Base-by-base conservation (phyloP, 2,329 filamentous ascomycete genomes). In the Cladorrhinum sp. region DNA sequence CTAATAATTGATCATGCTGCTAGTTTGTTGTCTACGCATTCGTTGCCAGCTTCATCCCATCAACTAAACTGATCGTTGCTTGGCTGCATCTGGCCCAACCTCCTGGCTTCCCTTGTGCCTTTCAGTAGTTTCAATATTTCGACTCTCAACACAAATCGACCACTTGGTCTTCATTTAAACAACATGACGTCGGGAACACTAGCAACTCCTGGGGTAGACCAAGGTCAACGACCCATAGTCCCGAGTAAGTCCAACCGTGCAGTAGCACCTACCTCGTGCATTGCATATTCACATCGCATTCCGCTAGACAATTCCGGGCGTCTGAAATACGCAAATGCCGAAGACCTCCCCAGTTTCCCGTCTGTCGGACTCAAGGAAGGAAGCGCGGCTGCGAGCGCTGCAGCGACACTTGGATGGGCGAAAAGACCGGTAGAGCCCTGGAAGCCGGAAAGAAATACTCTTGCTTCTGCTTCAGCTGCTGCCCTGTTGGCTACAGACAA, bases 311-410 rank as follows among this genome's bases (percentile, higher is more conserved):
- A 67, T 23, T 72, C 75, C 38, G 79, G 78, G 50, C 77, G 76
- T 57, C 77, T 92, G 62, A 89, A 86, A 73, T 90, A 92, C 78
- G 90, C 90, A 62, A 82, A 85, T 68, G 84, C 89, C 49, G 80
- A 85, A 69, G 86, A 90, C 67, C 82, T 95, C 22, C 91, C 91
- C 38, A 90, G 88, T 69, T 93, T 82, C 68, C 90, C 91, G 12
- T 86, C 88, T 9, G 73, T 80, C 60, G 88, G 90, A 38, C 79
- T 91, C 60, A 76, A 73, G 57, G 68, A 78, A 50, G 78, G 82
- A 66, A 78, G 76, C 67, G 79, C 81, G 55, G 91, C 90, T 59
- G 91, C 90, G 62, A 84, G 88, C 65, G 85, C 89, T 58, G 92
- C 91, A 57, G 90, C 90, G 45, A 84, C 82, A 55, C 78, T 93